These are phyloP conservation scores for Geranium incanum DNA, from an alignment of 441 rosid species.

Conservation along the genomic window DNA sequence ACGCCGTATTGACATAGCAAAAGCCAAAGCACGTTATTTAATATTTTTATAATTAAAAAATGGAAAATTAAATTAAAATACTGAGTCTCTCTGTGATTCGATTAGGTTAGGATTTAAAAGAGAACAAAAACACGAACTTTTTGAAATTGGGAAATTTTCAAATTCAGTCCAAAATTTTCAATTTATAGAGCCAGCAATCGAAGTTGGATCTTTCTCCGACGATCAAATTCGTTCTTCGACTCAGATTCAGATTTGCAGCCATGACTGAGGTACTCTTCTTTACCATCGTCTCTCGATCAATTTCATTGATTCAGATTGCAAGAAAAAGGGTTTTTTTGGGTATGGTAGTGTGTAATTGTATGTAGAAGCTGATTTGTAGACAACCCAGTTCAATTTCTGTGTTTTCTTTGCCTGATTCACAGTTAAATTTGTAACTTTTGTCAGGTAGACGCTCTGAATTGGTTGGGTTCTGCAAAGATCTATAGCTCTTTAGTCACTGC, in stretches of 20 bases:
- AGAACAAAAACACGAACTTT: too few species aligned
- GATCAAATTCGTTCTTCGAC: background rate
- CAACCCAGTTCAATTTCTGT: background rate
- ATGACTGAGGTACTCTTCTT: background rate
- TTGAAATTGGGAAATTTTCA: too few species aligned
- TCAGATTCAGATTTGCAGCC: background rate
- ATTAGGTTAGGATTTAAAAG: too few species aligned
- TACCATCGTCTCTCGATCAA: background rate
- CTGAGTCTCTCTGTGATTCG: too few species aligned
- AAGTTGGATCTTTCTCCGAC: background rate
- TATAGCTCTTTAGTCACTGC: background rate
- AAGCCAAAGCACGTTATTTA: too few species aligned
- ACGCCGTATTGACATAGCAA: too few species aligned
- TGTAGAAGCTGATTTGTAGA: background rate
- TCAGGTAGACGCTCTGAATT: background rate
- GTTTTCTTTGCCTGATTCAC: background rate
- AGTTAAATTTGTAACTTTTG: background rate
- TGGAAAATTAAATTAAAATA: too few species aligned
- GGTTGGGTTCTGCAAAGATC: background rate
- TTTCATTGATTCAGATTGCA: background rate
- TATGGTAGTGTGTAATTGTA: background rate
- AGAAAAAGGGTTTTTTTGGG: background rate
- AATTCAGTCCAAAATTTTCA: too few species aligned
- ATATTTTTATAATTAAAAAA: too few species aligned
- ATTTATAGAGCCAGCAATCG: too few species aligned